These are phyloP conservation scores for Rhytidiadelphus loreus DNA, from an alignment of 225 moss, liverwort and hornwort genomes.

Conservation along the genomic window DNA sequence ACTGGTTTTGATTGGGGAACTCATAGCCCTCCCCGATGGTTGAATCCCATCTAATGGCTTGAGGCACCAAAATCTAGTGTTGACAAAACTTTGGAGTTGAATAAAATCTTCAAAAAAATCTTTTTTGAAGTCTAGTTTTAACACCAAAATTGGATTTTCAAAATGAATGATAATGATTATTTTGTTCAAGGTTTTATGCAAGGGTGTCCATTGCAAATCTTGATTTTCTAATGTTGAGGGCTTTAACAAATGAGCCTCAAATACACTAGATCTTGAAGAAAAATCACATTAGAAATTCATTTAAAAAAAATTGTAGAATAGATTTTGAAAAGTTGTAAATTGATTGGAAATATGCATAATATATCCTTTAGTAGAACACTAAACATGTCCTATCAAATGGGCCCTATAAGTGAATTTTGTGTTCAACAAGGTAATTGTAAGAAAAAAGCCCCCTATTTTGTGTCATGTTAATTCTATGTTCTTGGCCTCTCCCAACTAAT, in stretches of 20 bases:
- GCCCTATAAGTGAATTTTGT: too few species aligned
- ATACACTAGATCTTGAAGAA: background rate
- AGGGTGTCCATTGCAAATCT: background rate
- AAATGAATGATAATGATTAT: background rate
- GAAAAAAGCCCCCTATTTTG: too few species aligned
- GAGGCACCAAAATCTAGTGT: background rate
- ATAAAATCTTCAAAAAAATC: background rate
- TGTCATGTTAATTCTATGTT: too few species aligned
- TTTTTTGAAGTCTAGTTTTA: background rate
- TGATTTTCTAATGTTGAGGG: background rate
- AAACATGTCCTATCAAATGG: too few species aligned
- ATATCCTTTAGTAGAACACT: too few species aligned
- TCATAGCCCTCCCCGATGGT: too few species aligned
- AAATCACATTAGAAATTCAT: background rate
- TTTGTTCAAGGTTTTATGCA: background rate
- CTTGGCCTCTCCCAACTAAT: too few species aligned
- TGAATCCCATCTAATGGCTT: too few species aligned
- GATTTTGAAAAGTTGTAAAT: background rate
- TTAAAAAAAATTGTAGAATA: background rate
- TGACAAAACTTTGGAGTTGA: background rate
- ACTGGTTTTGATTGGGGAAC: too few species aligned
- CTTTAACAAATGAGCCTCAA: background rate
- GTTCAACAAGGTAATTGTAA: too few species aligned
- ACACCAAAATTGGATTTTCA: fast-evolving
- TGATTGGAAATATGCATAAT: too few species aligned